Percentiles rank a stretch among this genome's conserved stretches.
Conservation (phyloP, 768 basidiomycete genomes). For the Infundibulicybe gibba region DNA sequence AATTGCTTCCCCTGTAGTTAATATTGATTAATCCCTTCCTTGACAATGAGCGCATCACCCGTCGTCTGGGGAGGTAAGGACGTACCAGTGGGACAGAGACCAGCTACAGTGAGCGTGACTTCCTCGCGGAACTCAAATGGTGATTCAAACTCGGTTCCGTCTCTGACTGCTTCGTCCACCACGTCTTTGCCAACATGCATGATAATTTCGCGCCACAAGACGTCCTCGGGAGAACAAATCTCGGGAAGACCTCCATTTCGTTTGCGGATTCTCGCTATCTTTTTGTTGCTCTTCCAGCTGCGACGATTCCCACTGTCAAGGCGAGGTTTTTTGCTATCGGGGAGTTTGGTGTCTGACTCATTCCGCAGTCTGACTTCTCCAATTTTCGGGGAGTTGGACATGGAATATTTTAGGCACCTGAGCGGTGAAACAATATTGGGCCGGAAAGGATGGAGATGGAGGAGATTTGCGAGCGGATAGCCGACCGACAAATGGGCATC, state of each 20-base stretch:
- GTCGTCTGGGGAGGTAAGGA: constrained; percentile 5
- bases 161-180: constrained; percentile 45
- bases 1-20: constrained; percentile 58
- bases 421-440: too few relatives aligned
- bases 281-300: constrained; percentile 23
- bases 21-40: constrained; percentile 1
- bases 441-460: too few relatives aligned
- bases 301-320: constrained; percentile 9
- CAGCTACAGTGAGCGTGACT: constrained; percentile 62
- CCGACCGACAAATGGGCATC: too few relatives aligned
- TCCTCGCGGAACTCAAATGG: constrained; percentile 61
- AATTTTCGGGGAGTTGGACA: constrained; percentile 5
- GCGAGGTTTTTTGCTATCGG: constrained; percentile 24
- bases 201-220: constrained; percentile 69
- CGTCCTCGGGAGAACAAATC: constrained; percentile 68
- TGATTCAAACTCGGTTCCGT: constrained; percentile 49
- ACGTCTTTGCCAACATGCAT: constrained; percentile 59
- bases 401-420: too few relatives aligned
- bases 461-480: too few relatives aligned
- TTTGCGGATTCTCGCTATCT: constrained; percentile 26
- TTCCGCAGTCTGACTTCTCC: constrained; percentile 16
- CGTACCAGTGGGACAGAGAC: constrained; percentile 61
- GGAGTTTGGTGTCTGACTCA: constrained; percentile 14
- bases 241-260: constrained; percentile 47
- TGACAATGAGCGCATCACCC: neutral